Evolutionary conservation across 768 basidiomycete species (phyloP), one percentile per base, ranked within the genome.

Genomic region (Hypholoma sublateritium): DNA sequence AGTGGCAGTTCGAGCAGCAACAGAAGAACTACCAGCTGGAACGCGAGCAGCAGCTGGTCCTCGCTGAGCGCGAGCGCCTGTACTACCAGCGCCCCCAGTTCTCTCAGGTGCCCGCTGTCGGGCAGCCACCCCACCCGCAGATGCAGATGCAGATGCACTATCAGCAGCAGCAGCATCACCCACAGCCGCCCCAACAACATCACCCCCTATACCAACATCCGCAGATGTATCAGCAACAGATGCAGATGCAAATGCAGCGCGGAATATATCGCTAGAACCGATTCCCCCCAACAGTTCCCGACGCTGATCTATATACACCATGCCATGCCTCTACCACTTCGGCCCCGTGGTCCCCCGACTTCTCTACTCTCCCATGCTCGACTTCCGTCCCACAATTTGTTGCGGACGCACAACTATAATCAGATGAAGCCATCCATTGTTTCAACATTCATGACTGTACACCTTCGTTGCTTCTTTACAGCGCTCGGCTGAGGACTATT

Each of bases 1-100:
- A 65, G 36, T 65, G 35, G 32, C 63, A 65, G 42, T 65, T 65
- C 14, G 61, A 62, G 48, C 59, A 62, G 41, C 63, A 65, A 46
- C 46, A 50, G 16, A 22, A 47, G 48, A 57, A 43, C 4, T 65
- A 65, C 44, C 51, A 64, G 36, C 37, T 44, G 43, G 57, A 48
- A 22, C 13, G 55, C 5, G 36, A 64, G 42, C 46, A 54, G 12
- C 52, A 5, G 14, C 35, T 51, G 47, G 25, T 42, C 14, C 21
- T 50, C 16, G 24, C 34, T 9, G 58, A 59, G 37, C 24, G 39
- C 28, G 50, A 58, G 39, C 21, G 22, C 22, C 36, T 28, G 24
- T 61, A 56, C n/a, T 59, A 52, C 7, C 50, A 56, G 25, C 45
- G 51, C 13, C 55, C 50, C 12, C 56, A 51, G 16, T 56, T 61